Conservation (phyloP, 1,284 basidiomycete genomes). For the Meripilus lineatus region DNA sequence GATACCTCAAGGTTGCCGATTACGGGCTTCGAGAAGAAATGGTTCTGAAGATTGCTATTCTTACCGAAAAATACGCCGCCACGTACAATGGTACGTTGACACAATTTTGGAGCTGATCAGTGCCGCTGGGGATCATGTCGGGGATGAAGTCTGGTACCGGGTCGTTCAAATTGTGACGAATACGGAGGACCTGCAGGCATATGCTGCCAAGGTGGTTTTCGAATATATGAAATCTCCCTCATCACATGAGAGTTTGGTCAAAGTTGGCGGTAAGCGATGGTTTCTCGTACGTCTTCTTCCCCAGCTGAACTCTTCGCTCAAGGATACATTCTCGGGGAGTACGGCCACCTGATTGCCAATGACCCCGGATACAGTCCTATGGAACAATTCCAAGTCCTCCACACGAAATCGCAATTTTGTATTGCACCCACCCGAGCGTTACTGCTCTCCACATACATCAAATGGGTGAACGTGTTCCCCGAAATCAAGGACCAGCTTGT, state of each 20-base stretch:
- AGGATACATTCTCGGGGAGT: constrained; percentile 97
- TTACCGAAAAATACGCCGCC: constrained; percentile 96
- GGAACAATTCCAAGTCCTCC: constrained; percentile 93
- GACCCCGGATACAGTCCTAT: constrained; percentile 89
- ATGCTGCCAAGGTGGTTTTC: constrained; percentile 93
- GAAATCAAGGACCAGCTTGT: constrained; percentile 95
- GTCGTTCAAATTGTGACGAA: constrained; percentile 98
- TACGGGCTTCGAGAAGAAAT: constrained; percentile 96
- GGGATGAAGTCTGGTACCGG: constrained; percentile 99
- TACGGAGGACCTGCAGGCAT: constrained; percentile 93
- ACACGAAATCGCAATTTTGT: constrained; percentile 95
- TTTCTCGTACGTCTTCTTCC: constrained; percentile 1
- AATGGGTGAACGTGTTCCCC: constrained; percentile 99
- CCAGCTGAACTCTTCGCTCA: constrained; percentile 2
- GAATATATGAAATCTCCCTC: constrained; percentile 85
- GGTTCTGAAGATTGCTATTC: constrained; percentile 97
- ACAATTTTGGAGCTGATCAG: constrained; percentile 94
- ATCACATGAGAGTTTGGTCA: constrained; percentile 97
- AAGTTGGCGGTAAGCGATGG: constrained; percentile 77
- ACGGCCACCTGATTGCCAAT: constrained; percentile 96
- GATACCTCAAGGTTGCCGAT: constrained; percentile 92
- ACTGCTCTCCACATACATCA: constrained; percentile 95
- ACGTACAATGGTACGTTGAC: constrained; percentile 97
- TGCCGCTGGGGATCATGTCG: constrained; percentile 96
- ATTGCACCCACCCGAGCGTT: constrained; percentile 90